A percentile compares a stretch with the other conserved stretches of the same genome.
Conservation (phyloP, 2,329 filamentous ascomycete genomes). For the Aspergillus awamori region DNA sequence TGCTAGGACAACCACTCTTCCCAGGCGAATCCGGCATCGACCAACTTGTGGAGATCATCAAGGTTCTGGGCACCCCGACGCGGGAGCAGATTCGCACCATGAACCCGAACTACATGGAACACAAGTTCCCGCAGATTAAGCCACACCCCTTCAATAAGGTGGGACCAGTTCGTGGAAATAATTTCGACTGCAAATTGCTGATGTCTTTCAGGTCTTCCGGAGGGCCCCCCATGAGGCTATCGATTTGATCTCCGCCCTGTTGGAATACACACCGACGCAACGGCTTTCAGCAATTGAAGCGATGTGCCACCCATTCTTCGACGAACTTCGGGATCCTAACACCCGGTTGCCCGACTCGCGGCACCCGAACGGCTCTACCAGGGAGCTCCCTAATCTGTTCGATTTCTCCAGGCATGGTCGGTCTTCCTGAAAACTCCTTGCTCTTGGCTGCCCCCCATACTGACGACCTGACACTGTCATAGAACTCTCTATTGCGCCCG, state of each 20-base stretch:
- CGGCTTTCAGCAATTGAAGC: constrained; percentile 90
- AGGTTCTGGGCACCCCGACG: constrained; percentile 94
- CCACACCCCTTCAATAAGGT: constrained; percentile 96
- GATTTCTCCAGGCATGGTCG: constrained; percentile 93
- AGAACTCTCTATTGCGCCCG: constrained; percentile 96
- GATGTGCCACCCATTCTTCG: constrained; percentile 98
- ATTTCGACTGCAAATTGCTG: constrained; percentile 19
- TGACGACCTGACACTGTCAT: constrained; percentile 22
- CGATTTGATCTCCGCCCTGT: constrained; percentile 86
- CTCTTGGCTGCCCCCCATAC: background rate
- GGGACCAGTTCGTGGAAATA: background rate
- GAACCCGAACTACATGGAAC: constrained; percentile 99
- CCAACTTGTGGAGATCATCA: constrained; percentile 98
- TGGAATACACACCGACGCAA: constrained; percentile 97
- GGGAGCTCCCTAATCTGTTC: constrained; percentile 85
- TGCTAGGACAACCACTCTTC: constrained; percentile 97
- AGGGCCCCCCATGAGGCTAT: constrained; percentile 93
- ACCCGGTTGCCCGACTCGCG: constrained; percentile 93
- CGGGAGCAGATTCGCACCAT: constrained; percentile 98
- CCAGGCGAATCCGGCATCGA: constrained; percentile 98
- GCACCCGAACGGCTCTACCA: constrained; percentile 76
- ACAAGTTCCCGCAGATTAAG: constrained; percentile 99
- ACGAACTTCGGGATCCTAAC: constrained; percentile 88
- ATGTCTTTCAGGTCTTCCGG: constrained; percentile 73
- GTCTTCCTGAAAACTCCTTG: constrained; percentile 36